These are phyloP conservation scores for Penicillium occitanis DNA, from an alignment of 2,329 filamentous ascomycete genomes.

Conservation along the genomic window DNA sequence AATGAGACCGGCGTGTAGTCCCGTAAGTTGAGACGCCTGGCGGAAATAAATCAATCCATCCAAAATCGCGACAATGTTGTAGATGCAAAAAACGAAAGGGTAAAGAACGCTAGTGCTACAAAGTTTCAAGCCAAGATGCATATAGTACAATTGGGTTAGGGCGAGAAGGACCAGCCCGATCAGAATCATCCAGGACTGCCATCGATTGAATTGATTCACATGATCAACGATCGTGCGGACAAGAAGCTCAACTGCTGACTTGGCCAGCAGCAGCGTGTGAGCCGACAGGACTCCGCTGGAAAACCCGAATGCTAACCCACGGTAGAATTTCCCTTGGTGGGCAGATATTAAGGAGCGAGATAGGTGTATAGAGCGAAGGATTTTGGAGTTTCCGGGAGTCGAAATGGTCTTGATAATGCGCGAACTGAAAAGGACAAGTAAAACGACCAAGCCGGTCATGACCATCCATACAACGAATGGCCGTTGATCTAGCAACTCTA, in stretches of 20 bases:
- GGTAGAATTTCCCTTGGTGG: conserved; percentile 68
- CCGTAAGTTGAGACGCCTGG: conserved; percentile 76
- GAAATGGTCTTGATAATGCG: conserved; percentile 43
- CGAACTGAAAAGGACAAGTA: conserved; percentile 64
- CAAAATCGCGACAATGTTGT: conserved; percentile 97
- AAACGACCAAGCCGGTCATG: conserved; percentile 70
- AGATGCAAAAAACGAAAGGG: conserved; percentile 95
- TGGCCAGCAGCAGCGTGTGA: conserved; percentile 88
- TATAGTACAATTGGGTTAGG: conserved; percentile 88
- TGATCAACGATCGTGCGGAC: conserved; percentile 82
- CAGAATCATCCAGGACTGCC: conserved; percentile 92
- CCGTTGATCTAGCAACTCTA: conserved; percentile 69
- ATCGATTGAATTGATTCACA: conserved; percentile 89
- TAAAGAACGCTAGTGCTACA: conserved; percentile 95
- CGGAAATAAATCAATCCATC: conserved; percentile 97
- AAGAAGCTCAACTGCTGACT: conserved; percentile 92
- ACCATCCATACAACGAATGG: conserved; percentile 89
- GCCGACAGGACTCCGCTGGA: conserved; percentile 92
- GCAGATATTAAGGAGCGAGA: conserved; percentile 47
- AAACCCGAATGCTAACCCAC: conserved; percentile 83
- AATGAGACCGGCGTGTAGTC: conserved; percentile 69
- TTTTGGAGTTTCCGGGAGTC: conserved; percentile 35
- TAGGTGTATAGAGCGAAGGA: conserved; percentile 46
- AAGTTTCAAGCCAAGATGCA: conserved; percentile 89
- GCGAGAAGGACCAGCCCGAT: conserved; percentile 77